Evolutionary conservation across 371 early-diverging fungal genomes (phyloP).

Genomic region (Mucor irregularis): DNA sequence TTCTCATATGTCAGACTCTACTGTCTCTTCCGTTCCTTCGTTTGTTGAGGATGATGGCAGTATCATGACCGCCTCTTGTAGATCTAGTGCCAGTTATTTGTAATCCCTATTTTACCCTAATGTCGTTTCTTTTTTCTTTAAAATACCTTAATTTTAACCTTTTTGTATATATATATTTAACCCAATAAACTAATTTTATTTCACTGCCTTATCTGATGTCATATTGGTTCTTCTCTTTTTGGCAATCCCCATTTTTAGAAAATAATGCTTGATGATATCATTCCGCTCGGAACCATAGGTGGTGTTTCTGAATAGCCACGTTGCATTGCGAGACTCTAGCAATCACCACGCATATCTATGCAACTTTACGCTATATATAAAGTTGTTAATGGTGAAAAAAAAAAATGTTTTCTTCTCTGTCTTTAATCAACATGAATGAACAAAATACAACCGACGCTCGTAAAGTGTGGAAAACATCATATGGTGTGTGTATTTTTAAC

Average conservation of each 20-base stretch:
- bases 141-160: background rate
- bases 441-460: conserved; percentile 12
- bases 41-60: conserved; percentile 6
- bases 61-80: background rate
- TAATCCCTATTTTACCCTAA: background rate
- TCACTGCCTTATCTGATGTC: too few relatives aligned
- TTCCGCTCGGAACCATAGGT: background rate
- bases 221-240: background rate
- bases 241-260: background rate
- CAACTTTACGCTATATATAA: too few relatives aligned
- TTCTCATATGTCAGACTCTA: conserved; percentile 14
- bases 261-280: conserved; percentile 2
- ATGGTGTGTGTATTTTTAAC: background rate
- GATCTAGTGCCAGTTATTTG: conserved; percentile 8
- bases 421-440: too few relatives aligned
- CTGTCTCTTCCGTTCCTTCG: conserved; percentile 19
- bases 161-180: too few relatives aligned
- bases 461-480: background rate
- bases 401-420: too few relatives aligned
- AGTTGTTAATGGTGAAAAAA: too few relatives aligned
- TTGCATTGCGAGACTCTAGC: too few relatives aligned
- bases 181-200: too few relatives aligned
- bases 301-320: too few relatives aligned
- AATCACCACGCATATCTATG: too few relatives aligned
- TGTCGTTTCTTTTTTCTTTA: background rate